Evolutionary conservation across 495 filamentous ascomycete species (phyloP).

Genomic region (Penicillium dipodomyicola): DNA sequence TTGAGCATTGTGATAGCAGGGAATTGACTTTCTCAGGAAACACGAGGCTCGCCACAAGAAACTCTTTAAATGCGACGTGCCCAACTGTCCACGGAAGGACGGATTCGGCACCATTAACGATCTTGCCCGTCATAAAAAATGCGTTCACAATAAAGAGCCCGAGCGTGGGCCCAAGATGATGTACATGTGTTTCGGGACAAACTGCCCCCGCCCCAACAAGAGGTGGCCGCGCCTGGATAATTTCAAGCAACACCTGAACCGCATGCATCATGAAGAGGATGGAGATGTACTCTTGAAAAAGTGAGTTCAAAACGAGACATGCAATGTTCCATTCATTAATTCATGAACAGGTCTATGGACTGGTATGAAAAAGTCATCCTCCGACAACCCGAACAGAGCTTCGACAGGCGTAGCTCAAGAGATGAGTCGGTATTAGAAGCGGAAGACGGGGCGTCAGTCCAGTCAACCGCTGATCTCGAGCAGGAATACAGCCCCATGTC

Average conservation of each 20-base stretch:
- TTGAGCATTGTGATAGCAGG: background rate
- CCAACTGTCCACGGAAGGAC: conserved; percentile 56
- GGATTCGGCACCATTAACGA: conserved; percentile 87
- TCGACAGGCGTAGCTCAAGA: conserved; percentile 13
- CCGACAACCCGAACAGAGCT: conserved; percentile 1
- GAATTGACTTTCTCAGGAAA: conserved; percentile 57
- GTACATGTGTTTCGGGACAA: conserved; percentile 63
- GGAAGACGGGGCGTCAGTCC: conserved; percentile 16
- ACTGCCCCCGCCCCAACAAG: conserved; percentile 68
- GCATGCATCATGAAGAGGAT: conserved; percentile 67
- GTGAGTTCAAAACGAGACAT: conserved; percentile 37
- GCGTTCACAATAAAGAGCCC: conserved; percentile 60
- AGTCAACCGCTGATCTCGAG: conserved; percentile 14
- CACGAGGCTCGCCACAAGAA: conserved; percentile 76
- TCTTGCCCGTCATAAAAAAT: conserved; percentile 67
- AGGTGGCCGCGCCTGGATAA: conserved; percentile 89
- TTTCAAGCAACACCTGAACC: conserved; percentile 78
- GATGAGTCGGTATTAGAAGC: conserved; percentile 12
- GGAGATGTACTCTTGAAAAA: conserved; percentile 50
- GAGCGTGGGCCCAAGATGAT: conserved; percentile 53
- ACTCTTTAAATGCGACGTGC: conserved; percentile 63
- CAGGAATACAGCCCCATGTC: background rate
- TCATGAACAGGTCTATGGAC: conserved; percentile 32
- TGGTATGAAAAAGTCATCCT: conserved; percentile 37
- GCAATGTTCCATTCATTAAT: conserved; percentile 11